Evolutionary conservation across 352 stramenopile species (phyloP), one percentile per base, ranked within the genome.

Genomic region (Phytopythium boreale): DNA sequence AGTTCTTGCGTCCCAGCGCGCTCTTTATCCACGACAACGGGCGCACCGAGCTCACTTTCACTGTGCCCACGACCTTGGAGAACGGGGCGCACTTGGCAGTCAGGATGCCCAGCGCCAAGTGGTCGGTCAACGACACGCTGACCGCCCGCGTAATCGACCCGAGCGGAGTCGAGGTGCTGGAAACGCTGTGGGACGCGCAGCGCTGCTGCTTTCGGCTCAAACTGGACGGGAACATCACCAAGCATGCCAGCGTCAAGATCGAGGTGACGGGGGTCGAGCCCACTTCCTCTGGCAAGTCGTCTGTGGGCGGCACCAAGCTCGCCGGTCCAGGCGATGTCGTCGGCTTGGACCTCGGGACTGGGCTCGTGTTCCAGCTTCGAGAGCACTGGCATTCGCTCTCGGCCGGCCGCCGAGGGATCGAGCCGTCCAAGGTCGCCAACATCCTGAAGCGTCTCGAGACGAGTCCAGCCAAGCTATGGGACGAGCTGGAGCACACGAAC

Each of bases 381-480:
- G 74, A 87, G 19, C 72, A 83, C 29, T 85, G 76, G 78, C 68
- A 82, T 26, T 81, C 73, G 11, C 82, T 84, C 49, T 59, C 85
- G 14, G 68, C 71, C 1, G 72, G 70, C 1, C 69, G 79, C 60
- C 59, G 80, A 31, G 75, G 62, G 22, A 66, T 84, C 15, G 71
- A 81, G 4, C 55, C 62, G 14, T 62, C 67, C 0, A 80, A 82
- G 29, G 62, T 85, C 14, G 67, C 71, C n/a, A 61, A 80, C 15
- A 82, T 72, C 14, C 67, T 87, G 14, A 78, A 77, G 37, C 61
- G 68, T 24, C 80, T 87, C 46, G 68, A 82, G 29, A 83, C 71
- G 0, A 79, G 64, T 2, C 78, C 78, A 10, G 65, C 74, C 0
- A 67, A 66, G 27, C 34, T 87, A 0, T 87, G 78, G 78, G 61